Base-by-base conservation (phyloP, 371 early-diverging fungal genomes). In the Blakeslea trispora region DNA sequence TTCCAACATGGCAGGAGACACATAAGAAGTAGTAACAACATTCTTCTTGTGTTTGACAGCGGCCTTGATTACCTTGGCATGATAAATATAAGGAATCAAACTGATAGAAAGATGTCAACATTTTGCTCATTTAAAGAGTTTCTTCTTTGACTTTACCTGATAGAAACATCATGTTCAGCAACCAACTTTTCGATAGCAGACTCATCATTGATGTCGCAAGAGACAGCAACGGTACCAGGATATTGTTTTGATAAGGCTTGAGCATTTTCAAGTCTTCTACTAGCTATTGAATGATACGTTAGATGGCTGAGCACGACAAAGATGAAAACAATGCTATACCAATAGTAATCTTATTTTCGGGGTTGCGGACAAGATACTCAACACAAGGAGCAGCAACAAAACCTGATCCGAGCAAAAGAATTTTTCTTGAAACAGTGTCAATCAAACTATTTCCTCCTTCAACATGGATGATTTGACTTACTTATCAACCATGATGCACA, bases 301-400 rank as follows among this genome's bases (percentile, higher is more conserved):
- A 34, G 28, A n/a, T n/a, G n/a, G n/a, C n/a, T n/a, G n/a, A n/a
- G n/a, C n/a, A n/a, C n/a, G n/a, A 19, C 14, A 31, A 40, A 64
- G 13, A 44, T 40, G 23, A 14, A 15, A 24, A 37, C 2, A 13
- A 40, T 35, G 39, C 5, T 61, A 50, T 78, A 78, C 79, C 80
- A 55, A 95, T 88, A 9, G 96, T 96, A 31, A 97, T 69, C 59
- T 82, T 81, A 76, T 90, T 91, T 63, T 92, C 85, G 24, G 88
- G 83, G 53, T 86, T 81, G 48, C 97, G 85, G 59, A 91, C 77
- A 35, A 98, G 83, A 74, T 96, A 96, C 68, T 97, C 96, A 42
- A 93, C 95, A 68, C 94, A 84, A 39, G 99, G 99, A 54, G 90
- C 94, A 56, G 98, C 93, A 42, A 98, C 99, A 71, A 91, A 97